Evolutionary conservation across 2,329 filamentous ascomycete genomes (phyloP), one percentile per base, ranked within the genome.

Genomic region (Fusarium lyarnte): DNA sequence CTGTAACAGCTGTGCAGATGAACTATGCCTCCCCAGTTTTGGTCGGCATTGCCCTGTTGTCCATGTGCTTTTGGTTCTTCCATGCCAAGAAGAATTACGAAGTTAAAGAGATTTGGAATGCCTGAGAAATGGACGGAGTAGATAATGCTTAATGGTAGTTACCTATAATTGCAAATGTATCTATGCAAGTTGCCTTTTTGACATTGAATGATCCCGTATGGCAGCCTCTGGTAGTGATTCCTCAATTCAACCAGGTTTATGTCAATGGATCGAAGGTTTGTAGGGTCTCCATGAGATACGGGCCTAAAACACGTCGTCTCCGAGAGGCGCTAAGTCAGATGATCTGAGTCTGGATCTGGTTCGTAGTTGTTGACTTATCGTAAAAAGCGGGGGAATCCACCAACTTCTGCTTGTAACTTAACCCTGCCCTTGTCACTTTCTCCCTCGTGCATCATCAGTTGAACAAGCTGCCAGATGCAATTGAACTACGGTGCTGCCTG

Each of bases 11-110:
- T 23, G 19, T 39, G 19, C 62, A 63, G 21, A 64, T 63, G 39
- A 63, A 63, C 5, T 63, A 63, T 16, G 62, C 62, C 3, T 63
- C 58, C 6, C 31, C 58, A 7, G 58, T 64, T 1, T 49, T 64
- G 38, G 39, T 27, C 11, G 58, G 33, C 4, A 54, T 55, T 21
- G 46, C 38, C 12, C 5, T 55, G 3, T 14, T 63, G 12, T 36
- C 58, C 6, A n/a, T 54, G 9, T 53, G 39, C 1, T 25, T 46
- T 3, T 64, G 62, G 62, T 63, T 63, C 13, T 36, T 63, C 9
- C 31, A 54, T 3, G 58, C 58, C 3, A 64, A 63, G 3, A 29
- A 19, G 5, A 63, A 54, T 17, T 64, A 63, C 9, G 59, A 64
- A 25, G 58, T 64, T 0, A 54, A 43, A 17, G 38, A 64, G 23